These are phyloP conservation scores for Neoboletus brunneissimus DNA, from an alignment of 768 basidiomycete species.

Conservation along the genomic window DNA sequence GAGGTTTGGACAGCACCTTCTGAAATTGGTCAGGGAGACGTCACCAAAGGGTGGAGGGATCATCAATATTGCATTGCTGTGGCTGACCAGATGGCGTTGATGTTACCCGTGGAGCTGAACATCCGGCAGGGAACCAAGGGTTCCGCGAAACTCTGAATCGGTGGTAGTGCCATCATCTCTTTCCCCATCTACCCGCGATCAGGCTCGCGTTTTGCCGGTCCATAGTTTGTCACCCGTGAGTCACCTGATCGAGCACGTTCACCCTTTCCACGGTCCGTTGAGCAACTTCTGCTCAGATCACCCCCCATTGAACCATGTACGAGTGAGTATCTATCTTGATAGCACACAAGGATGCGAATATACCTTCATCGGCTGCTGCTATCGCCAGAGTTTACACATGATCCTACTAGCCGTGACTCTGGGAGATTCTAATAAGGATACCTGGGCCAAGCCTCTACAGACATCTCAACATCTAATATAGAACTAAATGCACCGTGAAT, in stretches of 20 bases:
- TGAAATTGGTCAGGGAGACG: constrained; percentile 46
- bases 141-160: constrained; percentile 24
- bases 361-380: not conserved
- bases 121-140: constrained; percentile 15
- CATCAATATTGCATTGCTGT: constrained; percentile 61
- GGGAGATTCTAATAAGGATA: not conserved
- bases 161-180: not conserved
- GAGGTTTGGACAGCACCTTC: constrained; percentile 69
- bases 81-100: constrained; percentile 59
- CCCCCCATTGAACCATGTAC: not conserved
- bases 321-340: not conserved
- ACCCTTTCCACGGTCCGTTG: not conserved
- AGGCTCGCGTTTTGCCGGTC: not conserved
- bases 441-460: not conserved
- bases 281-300: not conserved
- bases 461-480: not conserved
- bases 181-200: not conserved
- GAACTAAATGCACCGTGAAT: not conserved
- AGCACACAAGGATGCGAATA: not conserved
- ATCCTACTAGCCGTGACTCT: not conserved
- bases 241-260: not conserved
- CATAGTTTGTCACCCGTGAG: not conserved
- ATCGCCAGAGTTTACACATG: not conserved
- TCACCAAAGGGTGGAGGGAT: constrained; percentile 53
- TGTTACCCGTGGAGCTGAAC: constrained; percentile 36